These are phyloP conservation scores for Cylindrotheca fusiformis DNA, from an alignment of 108 stramenopile genomes.

Conservation along the genomic window DNA sequence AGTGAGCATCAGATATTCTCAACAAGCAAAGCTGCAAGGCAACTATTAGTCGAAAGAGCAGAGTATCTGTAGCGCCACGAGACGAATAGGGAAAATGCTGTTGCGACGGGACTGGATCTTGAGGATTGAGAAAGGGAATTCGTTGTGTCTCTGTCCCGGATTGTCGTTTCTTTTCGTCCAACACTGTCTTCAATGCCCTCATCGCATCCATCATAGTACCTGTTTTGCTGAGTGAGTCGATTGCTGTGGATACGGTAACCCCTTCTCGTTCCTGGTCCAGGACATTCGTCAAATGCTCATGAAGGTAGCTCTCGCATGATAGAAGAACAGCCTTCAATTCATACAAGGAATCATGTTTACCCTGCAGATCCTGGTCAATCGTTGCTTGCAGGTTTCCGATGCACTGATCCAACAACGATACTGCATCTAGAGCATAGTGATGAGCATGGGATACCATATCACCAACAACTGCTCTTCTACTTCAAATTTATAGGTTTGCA, in stretches of 20 bases:
- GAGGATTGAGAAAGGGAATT: constrained; percentile 19
- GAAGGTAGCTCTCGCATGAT: constrained; percentile 40
- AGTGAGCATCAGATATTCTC: constrained; percentile 69
- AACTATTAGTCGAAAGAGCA: constrained; percentile 75
- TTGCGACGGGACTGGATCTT: constrained; percentile 4
- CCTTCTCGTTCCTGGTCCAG: constrained; percentile 46
- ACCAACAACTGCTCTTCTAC: too few relatives aligned
- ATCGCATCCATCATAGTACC: constrained; percentile 18
- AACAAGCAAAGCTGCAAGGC: constrained; percentile 67
- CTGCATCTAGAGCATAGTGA: constrained; percentile 59
- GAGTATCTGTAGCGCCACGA: constrained; percentile 47
- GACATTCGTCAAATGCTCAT: constrained; percentile 40
- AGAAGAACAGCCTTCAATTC: constrained; percentile 34
- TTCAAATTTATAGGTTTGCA: too few relatives aligned
- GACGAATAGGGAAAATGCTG: constrained; percentile 6
- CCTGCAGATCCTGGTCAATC: constrained; percentile 17
- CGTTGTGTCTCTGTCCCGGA: neutral
- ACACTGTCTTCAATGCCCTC: constrained; percentile 10
- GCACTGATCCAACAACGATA: constrained; percentile 44
- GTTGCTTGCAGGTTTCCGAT: constrained; percentile 14
- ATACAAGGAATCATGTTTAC: constrained; percentile 29
- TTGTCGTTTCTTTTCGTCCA: constrained; percentile 14
- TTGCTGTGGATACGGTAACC: constrained; percentile 19
- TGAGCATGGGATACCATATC: constrained; percentile 6
- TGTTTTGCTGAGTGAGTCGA: constrained; percentile 30